Conservation (phyloP, 2,329 filamentous ascomycete species). For the Grosmannia penicillata region DNA sequence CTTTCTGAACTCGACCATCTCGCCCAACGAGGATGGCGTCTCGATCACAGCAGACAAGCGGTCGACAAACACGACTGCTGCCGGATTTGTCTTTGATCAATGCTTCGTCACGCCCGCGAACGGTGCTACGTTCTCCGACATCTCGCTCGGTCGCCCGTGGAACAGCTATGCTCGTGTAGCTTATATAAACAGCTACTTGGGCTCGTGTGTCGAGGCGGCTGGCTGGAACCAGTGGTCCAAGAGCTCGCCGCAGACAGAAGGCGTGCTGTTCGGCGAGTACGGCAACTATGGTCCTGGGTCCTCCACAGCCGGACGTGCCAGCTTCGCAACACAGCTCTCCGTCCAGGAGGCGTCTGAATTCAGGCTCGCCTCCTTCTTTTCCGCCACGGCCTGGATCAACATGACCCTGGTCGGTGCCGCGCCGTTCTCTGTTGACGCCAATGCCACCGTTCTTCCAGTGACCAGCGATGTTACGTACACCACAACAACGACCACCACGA, state of each 20-base stretch:
- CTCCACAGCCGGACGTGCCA: slow-evolving; percentile 35
- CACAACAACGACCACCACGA: background rate
- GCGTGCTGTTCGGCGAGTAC: slow-evolving; percentile 31
- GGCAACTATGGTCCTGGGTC: slow-evolving; percentile 25
- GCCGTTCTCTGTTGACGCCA: slow-evolving; percentile 16
- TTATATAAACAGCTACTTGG: slow-evolving; percentile 21
- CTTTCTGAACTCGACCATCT: slow-evolving; percentile 27
- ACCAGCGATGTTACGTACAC: too few species aligned
- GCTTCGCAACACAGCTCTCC: slow-evolving; percentile 1
- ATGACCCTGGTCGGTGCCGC: slow-evolving; percentile 21
- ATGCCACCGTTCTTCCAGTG: too few species aligned
- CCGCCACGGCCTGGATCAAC: slow-evolving; percentile 24
- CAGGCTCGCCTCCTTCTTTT: slow-evolving; percentile 24
- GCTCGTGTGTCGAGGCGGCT: slow-evolving; percentile 9
- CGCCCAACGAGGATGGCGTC: slow-evolving; percentile 13
- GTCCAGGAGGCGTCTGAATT: slow-evolving; percentile 17
- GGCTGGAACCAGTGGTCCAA: slow-evolving; percentile 35
- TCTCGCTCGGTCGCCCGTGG: slow-evolving; percentile 35
- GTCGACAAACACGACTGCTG: slow-evolving; percentile 18
- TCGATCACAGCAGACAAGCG: slow-evolving; percentile 12
- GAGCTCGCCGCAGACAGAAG: slow-evolving; percentile 16
- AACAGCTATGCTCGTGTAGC: slow-evolving; percentile 27
- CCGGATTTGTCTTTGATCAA: slow-evolving; percentile 31
- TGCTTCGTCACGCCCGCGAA: slow-evolving; percentile 19
- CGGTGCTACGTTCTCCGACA: slow-evolving; percentile 22